phyloP scores from a whole-genome alignment of 768 basidiomycete species.

The Kondoa subrosea region DNA sequence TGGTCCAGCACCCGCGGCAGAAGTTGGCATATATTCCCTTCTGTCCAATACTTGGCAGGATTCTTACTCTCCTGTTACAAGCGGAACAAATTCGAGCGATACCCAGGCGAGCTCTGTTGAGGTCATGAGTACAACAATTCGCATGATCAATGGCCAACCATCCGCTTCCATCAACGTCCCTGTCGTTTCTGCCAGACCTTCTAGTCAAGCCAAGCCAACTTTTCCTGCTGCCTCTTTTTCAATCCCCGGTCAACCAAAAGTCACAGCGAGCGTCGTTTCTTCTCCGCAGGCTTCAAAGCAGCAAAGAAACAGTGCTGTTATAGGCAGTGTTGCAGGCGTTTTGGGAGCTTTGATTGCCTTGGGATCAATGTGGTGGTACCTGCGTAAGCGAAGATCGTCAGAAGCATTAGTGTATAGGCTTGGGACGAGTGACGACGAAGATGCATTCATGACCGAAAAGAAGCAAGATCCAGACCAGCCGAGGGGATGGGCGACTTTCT shows the following conservation, averaged over 20 bases:
- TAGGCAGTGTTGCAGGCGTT: not conserved
- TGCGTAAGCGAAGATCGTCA: no score
- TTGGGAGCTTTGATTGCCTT: no score
- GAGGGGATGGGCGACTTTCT: not conserved
- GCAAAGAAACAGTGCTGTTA: no score
- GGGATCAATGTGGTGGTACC: no score
- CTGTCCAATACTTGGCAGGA: not conserved
- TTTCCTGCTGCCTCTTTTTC: not conserved
- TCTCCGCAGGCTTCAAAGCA: not conserved
- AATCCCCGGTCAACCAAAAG: not conserved
- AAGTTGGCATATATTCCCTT: not conserved
- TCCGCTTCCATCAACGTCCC: no score
- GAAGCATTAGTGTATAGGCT: no score
- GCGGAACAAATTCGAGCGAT: no score
- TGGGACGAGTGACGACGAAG: no score
- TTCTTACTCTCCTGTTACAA: not conserved
- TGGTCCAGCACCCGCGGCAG: not conserved
- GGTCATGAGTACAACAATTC: no score
- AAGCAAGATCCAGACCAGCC: not conserved
- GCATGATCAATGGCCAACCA: no score
- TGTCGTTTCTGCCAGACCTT: not conserved
- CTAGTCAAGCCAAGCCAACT: not conserved
- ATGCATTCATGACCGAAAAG: not conserved
- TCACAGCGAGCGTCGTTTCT: not conserved
- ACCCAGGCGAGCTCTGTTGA: no score